Percentiles rank a stretch among this genome's conserved stretches.
Evolutionary conservation across 2,329 filamentous ascomycete species (phyloP).

Genomic region (Sporothrix euskadiensis): DNA sequence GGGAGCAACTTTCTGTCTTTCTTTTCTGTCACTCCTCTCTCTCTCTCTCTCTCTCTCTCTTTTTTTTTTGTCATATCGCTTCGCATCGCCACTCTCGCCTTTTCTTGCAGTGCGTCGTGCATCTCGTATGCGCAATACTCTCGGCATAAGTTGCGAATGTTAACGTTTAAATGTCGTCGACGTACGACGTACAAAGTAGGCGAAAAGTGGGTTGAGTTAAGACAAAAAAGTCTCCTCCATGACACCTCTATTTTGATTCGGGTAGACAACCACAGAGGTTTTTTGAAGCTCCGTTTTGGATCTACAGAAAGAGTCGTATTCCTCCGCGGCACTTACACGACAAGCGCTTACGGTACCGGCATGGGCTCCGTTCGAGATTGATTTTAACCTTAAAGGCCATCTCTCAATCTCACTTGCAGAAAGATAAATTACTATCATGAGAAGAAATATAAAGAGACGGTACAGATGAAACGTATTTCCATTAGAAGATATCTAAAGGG

Average conservation of each 20-base stretch:
- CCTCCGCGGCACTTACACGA: constrained; percentile 2
- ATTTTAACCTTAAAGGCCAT: neutral
- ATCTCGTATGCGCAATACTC: neutral
- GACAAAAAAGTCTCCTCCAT: too few species aligned
- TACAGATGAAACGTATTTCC: neutral
- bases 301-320: neutral
- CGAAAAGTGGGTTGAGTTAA: neutral
- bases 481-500: neutral
- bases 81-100: neutral
- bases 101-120: neutral
- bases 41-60: too few species aligned
- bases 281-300: neutral
- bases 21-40: neutral
- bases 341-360: neutral
- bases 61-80: neutral
- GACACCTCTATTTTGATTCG: neutral
- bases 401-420: neutral
- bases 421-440: neutral
- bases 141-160: neutral
- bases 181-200: neutral
- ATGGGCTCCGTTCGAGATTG: neutral
- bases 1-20: neutral
- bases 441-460: neutral
- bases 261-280: neutral
- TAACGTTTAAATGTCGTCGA: neutral